Conservation (phyloP, 2,329 filamentous ascomycete genomes). For the Ascochyta pisi region DNA sequence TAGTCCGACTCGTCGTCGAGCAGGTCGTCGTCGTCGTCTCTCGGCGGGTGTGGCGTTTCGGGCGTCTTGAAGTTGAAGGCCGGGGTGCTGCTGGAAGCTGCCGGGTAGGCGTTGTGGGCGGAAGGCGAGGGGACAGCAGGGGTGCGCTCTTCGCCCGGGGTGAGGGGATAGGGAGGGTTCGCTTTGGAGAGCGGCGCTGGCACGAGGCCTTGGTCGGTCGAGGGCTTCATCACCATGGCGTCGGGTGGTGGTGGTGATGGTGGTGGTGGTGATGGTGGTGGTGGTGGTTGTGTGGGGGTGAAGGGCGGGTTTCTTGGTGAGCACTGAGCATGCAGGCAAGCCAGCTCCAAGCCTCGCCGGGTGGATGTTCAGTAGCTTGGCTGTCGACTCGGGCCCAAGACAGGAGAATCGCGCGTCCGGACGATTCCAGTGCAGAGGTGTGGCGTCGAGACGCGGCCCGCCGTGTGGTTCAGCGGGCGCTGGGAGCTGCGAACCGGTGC, state of each 20-base stretch:
- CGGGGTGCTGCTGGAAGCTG: constrained; percentile 45
- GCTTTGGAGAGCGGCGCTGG: constrained; percentile 51
- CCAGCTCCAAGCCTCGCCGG: constrained; percentile 14
- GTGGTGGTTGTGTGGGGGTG: not conserved
- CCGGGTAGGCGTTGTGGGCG: constrained; percentile 37
- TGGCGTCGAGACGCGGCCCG: constrained; percentile 10
- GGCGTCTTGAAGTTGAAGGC: constrained; percentile 50
- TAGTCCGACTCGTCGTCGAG: constrained; percentile 38
- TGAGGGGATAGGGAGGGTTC: constrained; percentile 55
- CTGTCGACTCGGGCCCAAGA: constrained; percentile 10
- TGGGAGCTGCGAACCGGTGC: constrained; percentile 1
- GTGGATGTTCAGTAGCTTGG: constrained; percentile 10
- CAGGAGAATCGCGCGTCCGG: not conserved
- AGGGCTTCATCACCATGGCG: constrained; percentile 56
- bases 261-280: not conserved
- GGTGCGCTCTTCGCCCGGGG: constrained; percentile 46
- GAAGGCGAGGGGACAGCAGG: constrained; percentile 32
- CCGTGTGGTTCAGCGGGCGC: not conserved
- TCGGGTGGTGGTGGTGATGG: constrained; percentile 6
- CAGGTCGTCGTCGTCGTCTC: constrained; percentile 24
- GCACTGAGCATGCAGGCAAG: not conserved
- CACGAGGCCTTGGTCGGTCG: constrained; percentile 44
- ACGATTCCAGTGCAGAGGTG: not conserved
- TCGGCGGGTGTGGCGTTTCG: constrained; percentile 29
- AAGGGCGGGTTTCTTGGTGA: not conserved